These are phyloP conservation scores for Fusarium tupiense DNA, from an alignment of 2,329 filamentous ascomycete species.

Conservation along the genomic window DNA sequence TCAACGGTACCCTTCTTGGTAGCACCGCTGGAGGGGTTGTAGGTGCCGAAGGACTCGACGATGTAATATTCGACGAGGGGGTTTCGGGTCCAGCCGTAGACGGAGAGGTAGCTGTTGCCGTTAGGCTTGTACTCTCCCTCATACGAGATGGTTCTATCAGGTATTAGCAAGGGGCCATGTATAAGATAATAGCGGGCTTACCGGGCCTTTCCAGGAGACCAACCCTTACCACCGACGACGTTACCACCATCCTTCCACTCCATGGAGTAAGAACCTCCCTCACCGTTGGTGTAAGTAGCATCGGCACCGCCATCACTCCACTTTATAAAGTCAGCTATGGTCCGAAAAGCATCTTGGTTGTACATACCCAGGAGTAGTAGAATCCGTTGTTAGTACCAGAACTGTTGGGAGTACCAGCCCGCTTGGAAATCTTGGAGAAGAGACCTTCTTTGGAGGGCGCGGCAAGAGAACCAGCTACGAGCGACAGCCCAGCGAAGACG, in stretches of 20 bases:
- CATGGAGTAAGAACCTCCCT: constrained; percentile 55
- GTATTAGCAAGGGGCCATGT: neutral
- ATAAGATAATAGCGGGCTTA: constrained; percentile 42
- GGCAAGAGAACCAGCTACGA: constrained; percentile 35
- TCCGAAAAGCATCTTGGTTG: neutral
- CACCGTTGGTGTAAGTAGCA: constrained; percentile 57
- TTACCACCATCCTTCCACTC: constrained; percentile 51
- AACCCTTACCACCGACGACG: constrained; percentile 43
- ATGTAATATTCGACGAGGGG: constrained; percentile 53
- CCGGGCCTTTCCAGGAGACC: constrained; percentile 46
- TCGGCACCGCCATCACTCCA: constrained; percentile 58
- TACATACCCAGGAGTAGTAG: constrained; percentile 54
- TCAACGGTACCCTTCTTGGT: constrained; percentile 44
- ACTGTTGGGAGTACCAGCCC: constrained; percentile 49
- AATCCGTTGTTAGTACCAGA: constrained; percentile 51
- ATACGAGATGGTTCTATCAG: constrained; percentile 35
- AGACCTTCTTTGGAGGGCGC: constrained; percentile 30
- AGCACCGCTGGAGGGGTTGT: constrained; percentile 47
- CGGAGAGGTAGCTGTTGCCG: constrained; percentile 50
- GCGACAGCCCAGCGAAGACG: constrained; percentile 39
- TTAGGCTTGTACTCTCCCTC: constrained; percentile 48
- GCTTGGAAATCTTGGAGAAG: constrained; percentile 43
- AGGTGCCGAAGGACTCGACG: constrained; percentile 48
- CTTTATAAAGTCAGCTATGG: neutral
- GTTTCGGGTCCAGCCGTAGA: constrained; percentile 53